Evolutionary conservation across 148 eudicot genomes (phyloP).

Genomic region (Dianthus caryophyllus): DNA sequence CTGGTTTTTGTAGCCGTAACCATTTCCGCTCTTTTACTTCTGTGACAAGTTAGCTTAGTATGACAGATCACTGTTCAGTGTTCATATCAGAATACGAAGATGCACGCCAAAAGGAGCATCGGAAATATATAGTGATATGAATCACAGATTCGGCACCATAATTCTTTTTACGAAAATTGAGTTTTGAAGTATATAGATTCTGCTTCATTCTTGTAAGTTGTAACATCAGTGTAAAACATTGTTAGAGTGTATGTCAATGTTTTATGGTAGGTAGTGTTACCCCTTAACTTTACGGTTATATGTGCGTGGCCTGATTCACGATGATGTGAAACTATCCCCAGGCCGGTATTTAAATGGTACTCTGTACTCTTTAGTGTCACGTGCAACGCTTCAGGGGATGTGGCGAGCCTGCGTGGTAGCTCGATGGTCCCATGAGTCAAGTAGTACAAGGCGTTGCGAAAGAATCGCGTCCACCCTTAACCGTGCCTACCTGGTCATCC

Average conservation of each 20-base stretch:
- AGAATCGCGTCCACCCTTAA: no score
- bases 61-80: not conserved
- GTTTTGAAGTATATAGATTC: constrained; percentile 21
- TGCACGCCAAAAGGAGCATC: constrained; percentile 15
- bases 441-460: no score
- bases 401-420: no score
- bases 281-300: no score
- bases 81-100: constrained; percentile 12
- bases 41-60: constrained; percentile 20
- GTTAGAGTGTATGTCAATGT: not conserved
- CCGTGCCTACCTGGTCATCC: no score
- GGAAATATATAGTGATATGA: not conserved
- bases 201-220: constrained; percentile 13
- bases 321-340: no score
- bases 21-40: constrained; percentile 20
- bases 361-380: no score
- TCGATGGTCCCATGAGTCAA: no score
- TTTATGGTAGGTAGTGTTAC: no score
- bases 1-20: constrained; percentile 28
- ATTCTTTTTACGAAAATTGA: constrained; percentile 15
- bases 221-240: constrained; percentile 6
- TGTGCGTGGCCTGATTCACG: no score
- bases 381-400: no score
- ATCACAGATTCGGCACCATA: not conserved
- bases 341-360: no score